Percentiles rank a stretch among this genome's conserved stretches.
Evolutionary conservation across 306 rosid species (phyloP).

Genomic region (Boehmeria nivea): DNA sequence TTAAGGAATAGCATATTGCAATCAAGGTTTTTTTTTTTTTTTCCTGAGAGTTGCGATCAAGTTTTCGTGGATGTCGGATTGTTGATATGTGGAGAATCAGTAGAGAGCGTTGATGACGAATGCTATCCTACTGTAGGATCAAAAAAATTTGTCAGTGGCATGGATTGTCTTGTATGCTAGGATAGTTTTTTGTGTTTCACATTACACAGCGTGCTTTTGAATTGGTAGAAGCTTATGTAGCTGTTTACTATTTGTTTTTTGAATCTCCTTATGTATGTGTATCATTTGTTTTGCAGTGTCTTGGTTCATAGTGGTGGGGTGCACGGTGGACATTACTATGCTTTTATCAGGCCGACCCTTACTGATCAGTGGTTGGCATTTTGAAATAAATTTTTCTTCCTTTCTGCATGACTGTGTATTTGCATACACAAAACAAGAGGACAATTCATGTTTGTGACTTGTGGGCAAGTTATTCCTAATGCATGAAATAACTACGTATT

Average conservation of each 20-base stretch:
- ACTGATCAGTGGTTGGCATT: conserved; percentile 78
- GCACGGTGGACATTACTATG: conserved; percentile 95
- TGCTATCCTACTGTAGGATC: too few relatives aligned
- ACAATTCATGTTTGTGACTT: background rate
- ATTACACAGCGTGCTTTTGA: too few relatives aligned
- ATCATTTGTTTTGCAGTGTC: conserved; percentile 50
- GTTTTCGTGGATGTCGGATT: too few relatives aligned
- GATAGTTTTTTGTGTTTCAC: too few relatives aligned
- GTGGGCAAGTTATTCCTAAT: background rate
- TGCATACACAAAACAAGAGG: background rate
- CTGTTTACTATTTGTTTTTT: background rate
- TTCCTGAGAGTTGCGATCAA: too few relatives aligned
- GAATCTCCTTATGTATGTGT: background rate
- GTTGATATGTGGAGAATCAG: too few relatives aligned
- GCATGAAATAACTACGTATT: too few relatives aligned
- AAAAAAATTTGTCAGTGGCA: too few relatives aligned
- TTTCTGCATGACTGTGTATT: background rate
- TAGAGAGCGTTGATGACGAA: too few relatives aligned
- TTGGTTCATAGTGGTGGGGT: conserved; percentile 96
- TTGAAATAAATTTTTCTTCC: background rate
- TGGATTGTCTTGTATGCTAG: too few relatives aligned
- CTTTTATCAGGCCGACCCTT: conserved; percentile 82
- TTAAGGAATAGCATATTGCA: background rate
- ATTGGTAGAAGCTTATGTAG: too few relatives aligned
- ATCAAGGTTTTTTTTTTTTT: too few relatives aligned